Evolutionary conservation across 169 alveolate species (phyloP), one percentile per base, ranked within the genome.

Genomic region (Cryptosporidium muris): DNA sequence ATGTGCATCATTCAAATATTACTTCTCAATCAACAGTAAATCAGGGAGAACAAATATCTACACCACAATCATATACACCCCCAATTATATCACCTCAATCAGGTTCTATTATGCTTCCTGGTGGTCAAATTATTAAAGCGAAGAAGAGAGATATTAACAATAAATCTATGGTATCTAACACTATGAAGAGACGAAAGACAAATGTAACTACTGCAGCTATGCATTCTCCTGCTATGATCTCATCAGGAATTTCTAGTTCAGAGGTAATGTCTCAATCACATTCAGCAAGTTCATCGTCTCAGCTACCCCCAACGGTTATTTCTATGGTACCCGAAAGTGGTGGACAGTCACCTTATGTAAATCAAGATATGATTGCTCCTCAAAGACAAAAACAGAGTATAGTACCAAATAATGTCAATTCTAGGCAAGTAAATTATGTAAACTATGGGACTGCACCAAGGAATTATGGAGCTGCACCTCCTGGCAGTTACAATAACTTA

Each of bases 81-180:
- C 74, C 64, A 3, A 64, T 74, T 2, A 16, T 62, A 6, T 38
- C 63, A n/a, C 49, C 49, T 3, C 66, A 43, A 37, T 63, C 66
- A 11, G 74, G 85, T 2, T 68, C 54, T 25, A 54, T 74, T 7
- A 42, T 54, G 34, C 66, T 74, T 58, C 49, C 66, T 0, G 60
- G 60, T 34, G 47, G 34, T 54, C 85, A 74, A 37, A 62, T 74
- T 16, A 62, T 74, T 5, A 74, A 74, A 37, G 48, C 60, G 38
- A 74, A 74, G 64, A 74, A 74, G 38, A 74, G 85, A 49, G 85
- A 74, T 42, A 49, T 74, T 34, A 56, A 14, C 14, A 66, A 74
- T 45, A 74, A 74, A 48, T 68, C 40, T 52, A 25, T 14, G 3
- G 47, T 45, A 36, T 11, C 58, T 16, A 60, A 51, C 63, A 74